Evolutionary conservation across 1,139 yeast genomes (phyloP).

Genomic region (Lodderomyces parapsilosis): DNA sequence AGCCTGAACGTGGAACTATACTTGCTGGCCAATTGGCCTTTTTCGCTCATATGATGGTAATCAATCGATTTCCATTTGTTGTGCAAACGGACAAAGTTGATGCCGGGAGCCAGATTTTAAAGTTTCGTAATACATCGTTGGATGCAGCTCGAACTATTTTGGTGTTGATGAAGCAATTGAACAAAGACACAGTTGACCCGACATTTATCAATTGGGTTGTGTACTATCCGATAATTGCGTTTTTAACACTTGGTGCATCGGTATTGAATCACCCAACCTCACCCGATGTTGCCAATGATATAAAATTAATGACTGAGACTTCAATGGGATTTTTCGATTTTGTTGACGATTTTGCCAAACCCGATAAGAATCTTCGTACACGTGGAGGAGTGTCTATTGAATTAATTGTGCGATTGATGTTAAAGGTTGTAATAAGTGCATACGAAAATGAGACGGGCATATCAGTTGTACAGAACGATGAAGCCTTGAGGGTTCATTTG

Average conservation of each 20-base stretch:
- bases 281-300: slow-evolving; percentile 28
- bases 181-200: slow-evolving; percentile 19
- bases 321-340: slow-evolving; percentile 24
- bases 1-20: slow-evolving; percentile 16
- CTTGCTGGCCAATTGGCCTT: slow-evolving; percentile 27
- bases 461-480: slow-evolving; percentile 11
- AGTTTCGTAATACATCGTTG: slow-evolving; percentile 25
- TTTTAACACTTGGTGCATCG: slow-evolving; percentile 28
- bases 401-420: slow-evolving; percentile 21
- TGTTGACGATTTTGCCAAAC: not conserved
- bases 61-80: slow-evolving; percentile 34
- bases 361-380: not conserved
- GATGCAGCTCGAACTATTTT: slow-evolving; percentile 39
- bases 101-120: slow-evolving; percentile 16
- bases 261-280: slow-evolving; percentile 32
- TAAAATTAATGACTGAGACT: slow-evolving; percentile 28
- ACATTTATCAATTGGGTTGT: slow-evolving; percentile 34
- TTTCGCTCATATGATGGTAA: slow-evolving; percentile 36
- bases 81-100: slow-evolving; percentile 18
- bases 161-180: slow-evolving; percentile 22
- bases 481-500: slow-evolving; percentile 23
- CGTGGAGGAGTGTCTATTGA: slow-evolving; percentile 19
- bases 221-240: slow-evolving; percentile 36
- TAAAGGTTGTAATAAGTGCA: slow-evolving; percentile 22
- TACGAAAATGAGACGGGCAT: slow-evolving; percentile 14